Conservation (phyloP, 108 stramenopile species). For the Nannochloropsis gaditana region DNA sequence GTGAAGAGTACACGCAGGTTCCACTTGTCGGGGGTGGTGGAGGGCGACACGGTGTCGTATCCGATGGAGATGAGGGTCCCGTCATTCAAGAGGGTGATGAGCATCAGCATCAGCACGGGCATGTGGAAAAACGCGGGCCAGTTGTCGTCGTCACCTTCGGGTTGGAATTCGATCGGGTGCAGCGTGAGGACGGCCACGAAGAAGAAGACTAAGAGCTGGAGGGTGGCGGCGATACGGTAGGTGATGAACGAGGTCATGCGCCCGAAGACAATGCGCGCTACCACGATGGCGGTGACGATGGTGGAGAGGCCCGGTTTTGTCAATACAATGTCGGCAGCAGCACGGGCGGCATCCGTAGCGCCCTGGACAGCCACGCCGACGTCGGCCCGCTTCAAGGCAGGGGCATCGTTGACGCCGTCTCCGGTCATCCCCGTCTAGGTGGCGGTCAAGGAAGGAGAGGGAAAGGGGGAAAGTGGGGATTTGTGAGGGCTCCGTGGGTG, state of each 20-base stretch:
- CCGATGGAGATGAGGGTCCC: slow-evolving; percentile 71
- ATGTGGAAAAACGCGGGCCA: slow-evolving; percentile 47
- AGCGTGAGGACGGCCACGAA: slow-evolving; percentile 28
- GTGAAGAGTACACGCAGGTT: slow-evolving; percentile 33
- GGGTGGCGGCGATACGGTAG: slow-evolving; percentile 60
- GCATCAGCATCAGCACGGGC: slow-evolving; percentile 69
- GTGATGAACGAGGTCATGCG: slow-evolving; percentile 36
- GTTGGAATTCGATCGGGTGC: slow-evolving; percentile 33
- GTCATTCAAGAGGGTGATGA: slow-evolving; percentile 77
- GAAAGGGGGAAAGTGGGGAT: not conserved
- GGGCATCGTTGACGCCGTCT: slow-evolving; percentile 82
- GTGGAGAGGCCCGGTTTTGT: slow-evolving; percentile 69
- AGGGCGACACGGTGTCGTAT: slow-evolving; percentile 58
- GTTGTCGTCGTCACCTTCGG: not conserved
- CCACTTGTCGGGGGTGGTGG: slow-evolving; percentile 34
- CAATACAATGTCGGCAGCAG: slow-evolving; percentile 74
- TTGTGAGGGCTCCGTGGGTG: not conserved
- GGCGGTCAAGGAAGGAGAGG: not conserved
- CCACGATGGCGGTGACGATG: slow-evolving; percentile 68
- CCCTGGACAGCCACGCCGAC: slow-evolving; percentile 70
- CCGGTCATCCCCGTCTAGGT: slow-evolving; percentile 71
- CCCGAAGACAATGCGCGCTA: slow-evolving; percentile 68
- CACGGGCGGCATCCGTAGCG: slow-evolving; percentile 80
- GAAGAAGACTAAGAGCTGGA: slow-evolving; percentile 65
- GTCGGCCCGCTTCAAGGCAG: slow-evolving; percentile 73